Conservation (phyloP, 1,284 basidiomycete species). For the Athelia sp. region DNA sequence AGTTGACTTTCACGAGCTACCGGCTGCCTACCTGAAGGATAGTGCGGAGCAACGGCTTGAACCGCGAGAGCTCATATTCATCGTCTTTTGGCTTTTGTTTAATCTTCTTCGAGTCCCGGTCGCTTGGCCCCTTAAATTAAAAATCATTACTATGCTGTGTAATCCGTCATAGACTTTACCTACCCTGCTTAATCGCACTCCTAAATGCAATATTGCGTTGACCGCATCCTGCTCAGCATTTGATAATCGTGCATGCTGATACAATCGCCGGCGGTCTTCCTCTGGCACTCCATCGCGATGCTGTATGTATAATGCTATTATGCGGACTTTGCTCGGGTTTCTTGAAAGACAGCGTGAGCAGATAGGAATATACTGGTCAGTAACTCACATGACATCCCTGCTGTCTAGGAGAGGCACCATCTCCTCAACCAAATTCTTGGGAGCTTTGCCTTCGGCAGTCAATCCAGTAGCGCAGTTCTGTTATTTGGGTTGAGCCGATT, state of each 20-base stretch:
- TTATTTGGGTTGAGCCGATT: conserved; percentile 2
- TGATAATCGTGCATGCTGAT: conserved; percentile 92
- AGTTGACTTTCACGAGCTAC: not conserved
- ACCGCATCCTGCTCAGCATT: conserved; percentile 93
- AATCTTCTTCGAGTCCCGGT: conserved; percentile 73
- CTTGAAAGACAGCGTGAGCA: conserved; percentile 33
- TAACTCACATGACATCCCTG: conserved; percentile 69
- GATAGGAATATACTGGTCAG: not conserved
- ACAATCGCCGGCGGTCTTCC: conserved; percentile 90
- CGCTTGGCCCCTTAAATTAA: conserved; percentile 49
- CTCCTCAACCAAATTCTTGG: conserved; percentile 93
- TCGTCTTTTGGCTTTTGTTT: conserved; percentile 82
- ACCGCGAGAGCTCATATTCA: conserved; percentile 94
- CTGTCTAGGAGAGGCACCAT: conserved; percentile 97
- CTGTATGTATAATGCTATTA: conserved; percentile 95
- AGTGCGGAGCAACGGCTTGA: conserved; percentile 81
- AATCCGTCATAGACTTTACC: conserved; percentile 24
- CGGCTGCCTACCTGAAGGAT: conserved; percentile 71
- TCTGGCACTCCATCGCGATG: conserved; percentile 96
- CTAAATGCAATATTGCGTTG: conserved; percentile 83
- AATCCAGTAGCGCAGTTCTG: conserved; percentile 90
- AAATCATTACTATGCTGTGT: not conserved
- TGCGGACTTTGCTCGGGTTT: conserved; percentile 89
- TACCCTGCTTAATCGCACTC: conserved; percentile 82
- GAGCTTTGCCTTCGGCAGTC: conserved; percentile 85